phyloP scores from a whole-genome alignment of 2,329 filamentous ascomycete species.

The Macrophomina phaseolina region DNA sequence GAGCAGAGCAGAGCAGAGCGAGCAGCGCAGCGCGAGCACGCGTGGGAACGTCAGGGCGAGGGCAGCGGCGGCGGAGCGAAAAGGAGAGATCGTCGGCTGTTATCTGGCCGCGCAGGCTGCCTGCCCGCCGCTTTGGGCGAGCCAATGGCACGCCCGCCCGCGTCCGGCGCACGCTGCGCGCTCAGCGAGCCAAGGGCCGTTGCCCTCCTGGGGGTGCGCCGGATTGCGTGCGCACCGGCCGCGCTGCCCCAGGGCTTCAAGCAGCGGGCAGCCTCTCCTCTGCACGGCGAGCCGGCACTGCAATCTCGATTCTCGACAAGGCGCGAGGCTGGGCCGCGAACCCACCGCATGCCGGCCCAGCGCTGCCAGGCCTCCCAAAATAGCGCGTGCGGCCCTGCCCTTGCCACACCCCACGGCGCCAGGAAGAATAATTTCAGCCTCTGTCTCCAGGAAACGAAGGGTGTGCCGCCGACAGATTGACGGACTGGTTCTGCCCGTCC shows the following conservation, averaged over 20 bases:
- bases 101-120: conserved; percentile 22
- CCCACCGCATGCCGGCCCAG: not conserved
- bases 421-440: conserved; percentile 7
- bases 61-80: not conserved
- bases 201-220: conserved; percentile 8
- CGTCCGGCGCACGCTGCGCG: conserved; percentile 22
- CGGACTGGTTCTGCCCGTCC: not conserved
- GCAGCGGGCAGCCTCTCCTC: not conserved
- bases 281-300: conserved; percentile 20
- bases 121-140: conserved; percentile 24
- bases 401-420: conserved; percentile 18
- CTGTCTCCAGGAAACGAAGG: not conserved
- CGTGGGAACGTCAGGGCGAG: not conserved
- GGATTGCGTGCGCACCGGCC: conserved; percentile 18
- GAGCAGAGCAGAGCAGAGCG: not conserved
- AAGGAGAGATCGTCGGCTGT: conserved; percentile 25
- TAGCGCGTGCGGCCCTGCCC: conserved; percentile 7
- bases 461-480: not conserved
- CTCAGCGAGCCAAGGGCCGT: conserved; percentile 8
- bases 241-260: conserved; percentile 7
- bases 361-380: conserved; percentile 21
- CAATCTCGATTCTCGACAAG: conserved; percentile 14
- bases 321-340: not conserved
- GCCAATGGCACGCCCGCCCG: conserved; percentile 21
- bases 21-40: not conserved